Evolutionary conservation across 2,329 filamentous ascomycete genomes (phyloP).

Genomic region (Apiospora phragmitis): DNA sequence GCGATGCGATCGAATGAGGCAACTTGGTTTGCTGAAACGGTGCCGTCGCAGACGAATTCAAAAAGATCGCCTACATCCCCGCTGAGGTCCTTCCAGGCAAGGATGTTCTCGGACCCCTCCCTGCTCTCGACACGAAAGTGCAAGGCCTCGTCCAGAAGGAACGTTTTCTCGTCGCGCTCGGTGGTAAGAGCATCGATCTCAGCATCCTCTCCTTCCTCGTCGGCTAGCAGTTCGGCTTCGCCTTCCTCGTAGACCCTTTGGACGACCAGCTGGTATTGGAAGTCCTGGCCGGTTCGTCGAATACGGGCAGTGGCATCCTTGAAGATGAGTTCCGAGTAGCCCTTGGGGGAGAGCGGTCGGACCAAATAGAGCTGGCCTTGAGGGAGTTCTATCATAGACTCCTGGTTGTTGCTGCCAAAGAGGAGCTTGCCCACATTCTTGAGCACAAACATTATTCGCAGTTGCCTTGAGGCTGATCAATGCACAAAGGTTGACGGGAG

Average conservation of each 20-base stretch:
- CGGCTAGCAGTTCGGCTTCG: conserved; percentile 86
- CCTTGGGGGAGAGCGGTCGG: conserved; percentile 90
- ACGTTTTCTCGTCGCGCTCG: conserved; percentile 96
- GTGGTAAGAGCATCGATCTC: conserved; percentile 70
- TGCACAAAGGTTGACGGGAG: neutral
- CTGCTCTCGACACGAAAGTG: conserved; percentile 84
- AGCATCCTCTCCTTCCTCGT: conserved; percentile 84
- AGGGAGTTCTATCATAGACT: conserved; percentile 89
- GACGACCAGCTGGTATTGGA: conserved; percentile 94
- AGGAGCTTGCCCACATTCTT: conserved; percentile 82
- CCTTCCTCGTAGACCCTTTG: conserved; percentile 97
- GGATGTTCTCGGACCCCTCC: conserved; percentile 77
- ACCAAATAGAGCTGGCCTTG: conserved; percentile 98
- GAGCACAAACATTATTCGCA: conserved; percentile 12
- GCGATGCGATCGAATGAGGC: conserved; percentile 80
- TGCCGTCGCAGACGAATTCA: conserved; percentile 91
- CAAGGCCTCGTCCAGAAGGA: conserved; percentile 88
- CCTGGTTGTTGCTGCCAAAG: conserved; percentile 84
- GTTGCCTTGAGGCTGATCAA: conserved; percentile 2
- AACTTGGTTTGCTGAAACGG: conserved; percentile 69
- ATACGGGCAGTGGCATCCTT: conserved; percentile 94
- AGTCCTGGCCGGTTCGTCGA: conserved; percentile 89
- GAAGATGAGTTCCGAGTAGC: conserved; percentile 98
- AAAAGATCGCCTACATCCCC: conserved; percentile 94
- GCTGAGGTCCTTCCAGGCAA: conserved; percentile 94